phyloP scores from a whole-genome alignment of 257 asterid genomes.

The Parsonsia alboflavescens region DNA sequence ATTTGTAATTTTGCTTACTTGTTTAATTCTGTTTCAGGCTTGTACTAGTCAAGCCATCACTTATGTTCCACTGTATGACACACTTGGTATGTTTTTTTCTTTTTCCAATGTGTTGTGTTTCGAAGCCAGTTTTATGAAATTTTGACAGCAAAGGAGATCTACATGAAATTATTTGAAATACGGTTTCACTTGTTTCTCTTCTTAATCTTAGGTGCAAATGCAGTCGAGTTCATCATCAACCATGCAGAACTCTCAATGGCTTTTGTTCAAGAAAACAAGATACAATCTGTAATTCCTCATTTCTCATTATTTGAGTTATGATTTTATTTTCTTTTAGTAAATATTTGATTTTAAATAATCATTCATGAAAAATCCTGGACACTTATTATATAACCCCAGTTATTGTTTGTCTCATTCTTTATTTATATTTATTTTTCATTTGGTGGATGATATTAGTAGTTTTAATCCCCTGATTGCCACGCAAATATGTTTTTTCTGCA shows the following conservation, averaged over 20 bases:
- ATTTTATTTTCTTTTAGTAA: neutral
- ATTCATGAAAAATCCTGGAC: neutral
- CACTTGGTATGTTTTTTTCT: slow-evolving; percentile 58
- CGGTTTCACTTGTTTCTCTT: neutral
- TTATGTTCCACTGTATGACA: slow-evolving; percentile 81
- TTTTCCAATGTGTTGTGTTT: neutral
- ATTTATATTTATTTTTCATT: neutral
- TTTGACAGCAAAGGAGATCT: neutral
- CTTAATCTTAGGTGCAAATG: slow-evolving; percentile 67
- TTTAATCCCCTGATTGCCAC: neutral
- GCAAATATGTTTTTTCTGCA: slow-evolving; percentile 32
- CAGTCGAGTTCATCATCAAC: slow-evolving; percentile 89
- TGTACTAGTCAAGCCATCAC: slow-evolving; percentile 73
- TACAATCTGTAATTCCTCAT: slow-evolving; percentile 43
- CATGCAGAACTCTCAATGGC: slow-evolving; percentile 83
- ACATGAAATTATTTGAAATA: neutral
- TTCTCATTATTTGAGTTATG: neutral
- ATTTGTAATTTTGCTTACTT: neutral
- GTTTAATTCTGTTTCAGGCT: slow-evolving; percentile 48
- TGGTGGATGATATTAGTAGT: neutral
- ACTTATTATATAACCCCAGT: neutral
- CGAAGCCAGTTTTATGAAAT: neutral
- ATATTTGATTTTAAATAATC: neutral
- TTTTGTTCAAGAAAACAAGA: slow-evolving; percentile 77
- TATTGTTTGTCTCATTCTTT: neutral